Evolutionary conservation across 2,329 filamentous ascomycete species (phyloP).

Genomic region (Fusarium torulosum): DNA sequence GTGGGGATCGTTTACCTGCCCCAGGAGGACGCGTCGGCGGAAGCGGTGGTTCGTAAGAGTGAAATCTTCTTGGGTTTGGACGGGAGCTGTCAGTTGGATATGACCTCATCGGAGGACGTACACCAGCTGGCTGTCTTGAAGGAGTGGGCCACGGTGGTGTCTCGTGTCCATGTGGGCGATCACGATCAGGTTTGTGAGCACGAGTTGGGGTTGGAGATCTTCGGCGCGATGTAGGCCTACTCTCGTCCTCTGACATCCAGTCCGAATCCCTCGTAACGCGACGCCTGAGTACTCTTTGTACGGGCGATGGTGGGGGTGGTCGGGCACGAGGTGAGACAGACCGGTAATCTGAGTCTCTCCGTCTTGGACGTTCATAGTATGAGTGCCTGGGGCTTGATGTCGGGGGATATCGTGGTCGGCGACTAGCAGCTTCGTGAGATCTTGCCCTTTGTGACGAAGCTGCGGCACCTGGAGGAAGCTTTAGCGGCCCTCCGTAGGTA

Average conservation of each 20-base stretch:
- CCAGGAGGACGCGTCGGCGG: conserved; percentile 16
- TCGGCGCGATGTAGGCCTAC: conserved; percentile 31
- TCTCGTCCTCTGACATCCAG: conserved; percentile 43
- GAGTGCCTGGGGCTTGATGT: conserved; percentile 26
- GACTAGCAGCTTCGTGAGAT: conserved; percentile 40
- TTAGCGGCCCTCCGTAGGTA: conserved; percentile 1
- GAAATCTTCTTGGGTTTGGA: conserved; percentile 23
- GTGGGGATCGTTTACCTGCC: conserved; percentile 20
- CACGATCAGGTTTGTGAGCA: conserved; percentile 9
- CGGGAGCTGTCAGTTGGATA: conserved; percentile 36
- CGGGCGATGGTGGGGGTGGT: conserved; percentile 11
- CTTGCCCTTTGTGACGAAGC: conserved; percentile 29
- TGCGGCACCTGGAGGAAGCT: conserved; percentile 12
- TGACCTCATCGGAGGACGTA: conserved; percentile 27
- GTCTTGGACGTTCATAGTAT: conserved; percentile 29
- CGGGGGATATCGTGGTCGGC: conserved; percentile 22
- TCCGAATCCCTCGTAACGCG: conserved; percentile 42
- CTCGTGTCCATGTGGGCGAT: conserved; percentile 6
- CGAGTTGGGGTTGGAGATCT: conserved; percentile 24
- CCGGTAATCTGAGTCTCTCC: conserved; percentile 22
- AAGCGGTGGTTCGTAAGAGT: conserved; percentile 35
- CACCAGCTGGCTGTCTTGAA: not conserved
- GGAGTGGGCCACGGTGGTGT: conserved; percentile 14
- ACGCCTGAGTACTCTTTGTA: conserved; percentile 13
- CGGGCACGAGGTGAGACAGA: conserved; percentile 40